These are phyloP conservation scores for Ochetophila trinervis DNA, from an alignment of 306 rosid genomes.

Conservation along the genomic window DNA sequence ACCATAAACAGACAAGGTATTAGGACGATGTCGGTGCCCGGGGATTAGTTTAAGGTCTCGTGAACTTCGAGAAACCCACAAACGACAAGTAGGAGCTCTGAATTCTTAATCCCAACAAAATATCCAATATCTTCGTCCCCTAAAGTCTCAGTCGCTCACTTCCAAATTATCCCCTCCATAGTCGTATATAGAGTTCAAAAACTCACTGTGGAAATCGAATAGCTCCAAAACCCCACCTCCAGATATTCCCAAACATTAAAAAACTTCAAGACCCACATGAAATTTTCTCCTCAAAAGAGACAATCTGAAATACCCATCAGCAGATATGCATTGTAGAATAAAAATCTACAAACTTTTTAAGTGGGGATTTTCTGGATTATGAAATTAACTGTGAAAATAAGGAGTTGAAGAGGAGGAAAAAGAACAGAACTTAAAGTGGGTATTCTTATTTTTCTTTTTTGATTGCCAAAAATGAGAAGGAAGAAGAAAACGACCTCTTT, in stretches of 20 bases:
- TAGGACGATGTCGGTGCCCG: conserved; percentile 2
- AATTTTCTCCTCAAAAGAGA: conserved; percentile 6
- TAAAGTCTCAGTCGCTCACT: conserved; percentile 6
- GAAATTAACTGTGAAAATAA: conserved; percentile 8
- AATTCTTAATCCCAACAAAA: conserved; percentile 5
- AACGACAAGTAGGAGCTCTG: conserved; percentile 6
- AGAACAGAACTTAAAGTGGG: background rate
- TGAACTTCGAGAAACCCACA: conserved; percentile 47
- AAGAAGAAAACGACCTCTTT: conserved; percentile 10
- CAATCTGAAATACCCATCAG: conserved; percentile 13
- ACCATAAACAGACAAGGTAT: conserved; percentile 24
- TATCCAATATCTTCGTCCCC: conserved; percentile 13
- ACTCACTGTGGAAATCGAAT: background rate
- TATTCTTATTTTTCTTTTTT: background rate
- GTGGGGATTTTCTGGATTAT: conserved; percentile 6
- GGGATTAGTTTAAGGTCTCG: conserved; percentile 36
- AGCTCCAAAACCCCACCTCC: conserved; percentile 11
- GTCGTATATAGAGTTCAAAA: conserved; percentile 2
- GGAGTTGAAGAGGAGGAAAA: conserved; percentile 26
- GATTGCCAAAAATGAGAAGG: conserved; percentile 26
- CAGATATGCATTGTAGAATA: conserved; percentile 17
- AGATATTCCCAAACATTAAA: conserved; percentile 23
- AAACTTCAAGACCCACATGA: conserved; percentile 14
- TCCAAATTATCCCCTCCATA: conserved; percentile 15
- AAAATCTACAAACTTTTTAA: conserved; percentile 24